Percentiles rank a stretch among this genome's conserved stretches.
Evolutionary conservation across 1,284 basidiomycete species (phyloP).

Genomic region (Cerioporus squamosus): DNA sequence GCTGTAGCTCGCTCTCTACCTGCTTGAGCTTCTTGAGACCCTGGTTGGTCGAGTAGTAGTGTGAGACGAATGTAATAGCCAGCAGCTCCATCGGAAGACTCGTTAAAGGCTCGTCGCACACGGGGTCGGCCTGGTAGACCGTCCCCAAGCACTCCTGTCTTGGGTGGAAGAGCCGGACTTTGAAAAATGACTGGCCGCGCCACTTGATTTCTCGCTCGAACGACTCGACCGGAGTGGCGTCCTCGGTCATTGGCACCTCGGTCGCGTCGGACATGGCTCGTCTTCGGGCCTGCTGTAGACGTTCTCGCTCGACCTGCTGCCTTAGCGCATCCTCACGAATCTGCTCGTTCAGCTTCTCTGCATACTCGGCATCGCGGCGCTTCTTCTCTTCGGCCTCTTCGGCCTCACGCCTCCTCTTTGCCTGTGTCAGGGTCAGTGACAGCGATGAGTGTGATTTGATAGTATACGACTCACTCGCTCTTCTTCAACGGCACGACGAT

Average conservation of each 20-base stretch:
- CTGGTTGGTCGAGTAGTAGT: slow-evolving; percentile 69
- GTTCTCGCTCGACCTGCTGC: slow-evolving; percentile 51
- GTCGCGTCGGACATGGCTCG: slow-evolving; percentile 71
- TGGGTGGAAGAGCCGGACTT: slow-evolving; percentile 74
- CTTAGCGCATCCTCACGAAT: slow-evolving; percentile 63
- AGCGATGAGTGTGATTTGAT: neutral
- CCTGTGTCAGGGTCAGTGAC: slow-evolving; percentile 22
- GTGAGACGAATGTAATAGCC: slow-evolving; percentile 63
- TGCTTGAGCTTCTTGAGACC: slow-evolving; percentile 72
- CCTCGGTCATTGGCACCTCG: slow-evolving; percentile 50
- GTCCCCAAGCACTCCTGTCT: slow-evolving; percentile 64
- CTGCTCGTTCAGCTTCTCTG: slow-evolving; percentile 62
- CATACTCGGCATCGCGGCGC: slow-evolving; percentile 49
- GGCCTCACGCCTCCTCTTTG: slow-evolving; percentile 51
- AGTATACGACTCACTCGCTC: slow-evolving; percentile 47
- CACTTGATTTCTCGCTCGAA: slow-evolving; percentile 62
- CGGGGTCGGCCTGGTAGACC: slow-evolving; percentile 71
- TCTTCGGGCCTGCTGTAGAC: slow-evolving; percentile 59
- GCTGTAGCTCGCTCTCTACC: slow-evolving; percentile 66
- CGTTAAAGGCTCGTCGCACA: slow-evolving; percentile 62
- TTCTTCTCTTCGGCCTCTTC: slow-evolving; percentile 51
- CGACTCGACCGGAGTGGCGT: slow-evolving; percentile 60
- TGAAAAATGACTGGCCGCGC: slow-evolving; percentile 59
- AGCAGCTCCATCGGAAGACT: slow-evolving; percentile 68
- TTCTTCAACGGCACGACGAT: slow-evolving; percentile 64